These are phyloP conservation scores for Coemansia sp. DNA, from an alignment of 192 early-diverging fungal species.

Conservation along the genomic window DNA sequence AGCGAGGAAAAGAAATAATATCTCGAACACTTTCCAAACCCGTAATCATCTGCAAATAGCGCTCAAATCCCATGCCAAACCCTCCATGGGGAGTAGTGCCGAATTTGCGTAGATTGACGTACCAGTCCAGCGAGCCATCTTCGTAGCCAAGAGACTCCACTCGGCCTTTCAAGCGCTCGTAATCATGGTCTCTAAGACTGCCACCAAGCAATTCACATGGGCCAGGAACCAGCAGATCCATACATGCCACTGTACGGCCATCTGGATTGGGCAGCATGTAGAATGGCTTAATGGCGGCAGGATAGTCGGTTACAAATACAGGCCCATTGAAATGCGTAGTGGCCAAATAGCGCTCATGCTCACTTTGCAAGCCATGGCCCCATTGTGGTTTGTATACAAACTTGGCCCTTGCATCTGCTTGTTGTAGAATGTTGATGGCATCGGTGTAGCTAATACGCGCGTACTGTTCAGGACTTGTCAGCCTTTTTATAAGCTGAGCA, in stretches of 20 bases:
- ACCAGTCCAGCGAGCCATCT: constrained; percentile 76
- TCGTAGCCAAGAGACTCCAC: constrained; percentile 58
- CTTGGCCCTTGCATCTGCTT: constrained; percentile 38
- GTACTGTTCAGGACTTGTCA: constrained; percentile 55
- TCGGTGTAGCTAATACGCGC: constrained; percentile 72
- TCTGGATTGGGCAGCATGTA: constrained; percentile 74
- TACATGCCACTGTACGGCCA: constrained; percentile 70
- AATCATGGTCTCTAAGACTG: constrained; percentile 73
- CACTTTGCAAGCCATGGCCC: constrained; percentile 74
- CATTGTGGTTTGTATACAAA: constrained; percentile 69
- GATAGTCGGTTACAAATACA: constrained; percentile 92
- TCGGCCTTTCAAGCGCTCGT: constrained; percentile 54
- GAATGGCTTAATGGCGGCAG: constrained; percentile 75
- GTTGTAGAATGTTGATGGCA: constrained; percentile 67
- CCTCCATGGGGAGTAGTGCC: constrained; percentile 87
- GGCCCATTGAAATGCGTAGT: constrained; percentile 60
- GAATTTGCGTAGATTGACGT: constrained; percentile 75
- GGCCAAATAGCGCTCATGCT: constrained; percentile 84
- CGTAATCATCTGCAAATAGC: constrained; percentile 73
- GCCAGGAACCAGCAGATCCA: constrained; percentile 79
- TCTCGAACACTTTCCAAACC: constrained; percentile 80
- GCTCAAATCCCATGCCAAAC: constrained; percentile 87
- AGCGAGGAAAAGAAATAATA: constrained; percentile 61
- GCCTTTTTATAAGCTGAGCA: constrained; percentile 24
- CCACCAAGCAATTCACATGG: constrained; percentile 85